Evolutionary conservation across 2,329 filamentous ascomycete genomes (phyloP), one percentile per base, ranked within the genome.

Genomic region (Karstenula rhodostoma): DNA sequence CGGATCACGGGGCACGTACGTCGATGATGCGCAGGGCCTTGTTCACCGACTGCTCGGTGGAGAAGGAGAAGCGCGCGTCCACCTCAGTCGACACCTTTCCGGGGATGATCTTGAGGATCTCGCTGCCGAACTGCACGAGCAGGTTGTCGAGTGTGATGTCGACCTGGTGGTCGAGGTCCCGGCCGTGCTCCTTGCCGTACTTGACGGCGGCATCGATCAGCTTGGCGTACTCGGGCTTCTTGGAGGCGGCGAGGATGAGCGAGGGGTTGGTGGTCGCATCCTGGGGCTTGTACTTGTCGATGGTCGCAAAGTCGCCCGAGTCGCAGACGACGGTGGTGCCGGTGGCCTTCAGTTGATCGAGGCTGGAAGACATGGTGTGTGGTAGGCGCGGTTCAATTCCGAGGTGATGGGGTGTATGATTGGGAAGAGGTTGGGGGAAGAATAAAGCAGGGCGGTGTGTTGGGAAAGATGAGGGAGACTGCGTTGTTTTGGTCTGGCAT

Each of bases 191-290:
- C 90, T 97, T 98, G 83, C 92, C 94, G 82, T 93, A 94, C 67
- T 85, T 86, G 71, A 97, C 86, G 73, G 94, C 93, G 59, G 85
- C 83, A 77, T 98, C 94, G 73, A 97, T 96, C 78, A 98, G 85
- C 81, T 90, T 90, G 77, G 92, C 93, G 82, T 98, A 98, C 83
- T 97, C 94, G 79, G 92, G 78, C 89, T 98, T 98, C 88, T 99
- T 98, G 79, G 95, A 94, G 67, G 95, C 95, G 71, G 94, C 94
- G 79, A 99, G 91, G 83, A 99, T 98, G 80, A 99, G 87, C 67
- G 95, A 98, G 62, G 95, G 95, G 89, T 99, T 99, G 85, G 95
- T 99, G 81, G 95, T 99, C 78, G 95, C 95, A 92, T 99, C 95
- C 87, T 99, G 94, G 69, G 95, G 95, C 89, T 97, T 96, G 90